A percentile compares a stretch with the other conserved stretches of the same genome.
phyloP scores from a whole-genome alignment of 1,284 basidiomycete species.

The Cryptococcus amylolentus region DNA sequence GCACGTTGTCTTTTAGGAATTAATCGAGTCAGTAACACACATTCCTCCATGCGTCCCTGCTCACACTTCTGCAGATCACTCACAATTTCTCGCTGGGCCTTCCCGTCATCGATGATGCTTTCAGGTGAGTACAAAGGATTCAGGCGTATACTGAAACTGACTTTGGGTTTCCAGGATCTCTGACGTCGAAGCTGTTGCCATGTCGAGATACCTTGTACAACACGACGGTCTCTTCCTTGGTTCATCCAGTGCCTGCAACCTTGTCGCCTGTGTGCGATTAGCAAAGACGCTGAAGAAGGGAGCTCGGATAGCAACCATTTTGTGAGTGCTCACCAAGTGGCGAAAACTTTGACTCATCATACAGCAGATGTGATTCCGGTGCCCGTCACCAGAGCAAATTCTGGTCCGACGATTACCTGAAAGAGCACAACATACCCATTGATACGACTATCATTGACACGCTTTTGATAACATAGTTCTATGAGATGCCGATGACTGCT shows the following conservation, averaged over 20 bases:
- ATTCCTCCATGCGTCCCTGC: background rate
- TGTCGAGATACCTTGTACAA: slow-evolving; percentile 83
- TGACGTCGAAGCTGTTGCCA: slow-evolving; percentile 83
- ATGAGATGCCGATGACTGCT: no score
- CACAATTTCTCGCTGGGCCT: slow-evolving; percentile 79
- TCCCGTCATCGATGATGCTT: slow-evolving; percentile 78
- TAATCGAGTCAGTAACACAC: slow-evolving; percentile 15
- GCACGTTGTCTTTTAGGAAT: slow-evolving; percentile 11
- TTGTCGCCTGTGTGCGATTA: slow-evolving; percentile 80
- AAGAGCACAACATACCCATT: slow-evolving; percentile 60
- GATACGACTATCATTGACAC: slow-evolving; percentile 33
- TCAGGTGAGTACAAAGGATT: slow-evolving; percentile 58
- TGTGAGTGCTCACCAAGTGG: slow-evolving; percentile 56
- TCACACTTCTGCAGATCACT: slow-evolving; percentile 52
- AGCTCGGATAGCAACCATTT: slow-evolving; percentile 75
- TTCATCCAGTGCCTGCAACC: slow-evolving; percentile 92
- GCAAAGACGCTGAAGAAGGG: slow-evolving; percentile 61
- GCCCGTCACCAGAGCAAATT: slow-evolving; percentile 77
- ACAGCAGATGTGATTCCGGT: slow-evolving; percentile 72
- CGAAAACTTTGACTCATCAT: slow-evolving; percentile 1
- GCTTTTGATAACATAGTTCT: slow-evolving; percentile 17
- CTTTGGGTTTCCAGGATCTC: slow-evolving; percentile 60
- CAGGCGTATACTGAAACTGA: background rate
- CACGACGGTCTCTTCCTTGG: slow-evolving; percentile 93
- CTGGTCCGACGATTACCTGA: slow-evolving; percentile 77